Evolutionary conservation across 177 flowering plant genomes (phyloP), one percentile per base, ranked within the genome.

Genomic region (Vitis hybrid): DNA sequence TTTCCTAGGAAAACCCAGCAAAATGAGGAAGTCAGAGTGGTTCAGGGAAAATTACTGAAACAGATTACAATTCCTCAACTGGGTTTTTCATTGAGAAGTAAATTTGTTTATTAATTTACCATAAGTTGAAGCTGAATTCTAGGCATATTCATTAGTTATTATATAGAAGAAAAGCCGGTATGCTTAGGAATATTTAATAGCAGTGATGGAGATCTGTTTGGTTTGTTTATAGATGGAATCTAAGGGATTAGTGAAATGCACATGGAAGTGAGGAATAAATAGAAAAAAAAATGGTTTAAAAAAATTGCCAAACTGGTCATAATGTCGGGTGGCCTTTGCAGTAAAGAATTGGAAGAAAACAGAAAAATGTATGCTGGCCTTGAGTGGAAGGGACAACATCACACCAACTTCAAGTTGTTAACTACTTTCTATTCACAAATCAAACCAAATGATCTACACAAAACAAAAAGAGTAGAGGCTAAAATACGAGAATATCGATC

Each of bases 241-340:
- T 58, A 66, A 34, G 31, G 48, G 55, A 58, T 73, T 15, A 76
- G 77, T 68, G 83, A 80, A 74, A 62, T 69, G 84, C 87, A 81
- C 87, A 81, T 86, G 89, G 67, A 69, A 50, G 75, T 34, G 50
- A 81, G 74, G 76, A 65, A 64, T 58, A 45, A 66, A 19, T 55
- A 39, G 58, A 61, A 49, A 59, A 59, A 63, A 20, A 50, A 54
- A 19, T 9, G 18, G 13, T 57, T 4, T 68, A 15, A 53, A 66
- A 45, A 63, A 66, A 16, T 51, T 72, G 75, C 75, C 65, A 71
- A 66, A 70, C 74, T 74, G 80, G 78, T 68, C 81, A 81, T 73
- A 50, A 59, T 80, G 85, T 82, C 84, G 71, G 83, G 54, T 34
- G 52, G 75, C 72, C 77, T 73, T 79, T 73, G 77, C 74, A 73